These are phyloP conservation scores for Cladorrhinum samala DNA, from an alignment of 495 filamentous ascomycete genomes.

Conservation along the genomic window DNA sequence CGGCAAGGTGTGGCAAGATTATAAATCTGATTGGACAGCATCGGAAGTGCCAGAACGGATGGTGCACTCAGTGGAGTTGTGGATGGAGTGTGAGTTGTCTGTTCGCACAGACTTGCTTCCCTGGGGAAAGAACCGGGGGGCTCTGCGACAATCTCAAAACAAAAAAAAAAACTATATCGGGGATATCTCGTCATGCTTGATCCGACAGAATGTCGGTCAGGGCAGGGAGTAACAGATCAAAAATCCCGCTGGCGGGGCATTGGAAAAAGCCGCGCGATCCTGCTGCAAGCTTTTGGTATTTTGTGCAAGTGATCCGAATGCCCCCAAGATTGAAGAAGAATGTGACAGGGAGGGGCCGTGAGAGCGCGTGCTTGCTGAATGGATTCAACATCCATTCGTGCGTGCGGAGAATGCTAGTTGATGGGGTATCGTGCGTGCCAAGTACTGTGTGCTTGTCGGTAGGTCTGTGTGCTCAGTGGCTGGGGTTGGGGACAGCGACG, in stretches of 20 bases:
- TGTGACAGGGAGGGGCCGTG: neutral
- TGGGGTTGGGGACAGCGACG: neutral
- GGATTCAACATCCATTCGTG: neutral
- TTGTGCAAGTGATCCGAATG: no score
- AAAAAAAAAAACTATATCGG: neutral
- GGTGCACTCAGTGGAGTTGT: no score
- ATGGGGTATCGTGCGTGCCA: neutral
- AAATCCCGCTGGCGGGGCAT: no score
- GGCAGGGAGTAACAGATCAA: neutral
- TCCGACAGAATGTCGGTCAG: neutral
- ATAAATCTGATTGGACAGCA: no score
- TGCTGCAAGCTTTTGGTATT: no score
- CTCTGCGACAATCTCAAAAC: neutral
- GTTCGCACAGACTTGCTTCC: no score
- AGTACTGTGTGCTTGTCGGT: neutral
- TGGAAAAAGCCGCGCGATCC: no score
- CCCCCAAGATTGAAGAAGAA: no score
- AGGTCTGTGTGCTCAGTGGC: neutral
- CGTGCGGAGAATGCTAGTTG: neutral
- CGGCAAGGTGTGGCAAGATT: no score
- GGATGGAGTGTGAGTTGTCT: no score
- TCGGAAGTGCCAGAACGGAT: no score
- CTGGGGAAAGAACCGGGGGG: neutral
- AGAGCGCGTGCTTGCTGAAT: neutral
- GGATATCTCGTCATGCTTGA: neutral